These are phyloP conservation scores for Trichosporon sp. DNA, from an alignment of 1,284 basidiomycete species.

Conservation along the genomic window DNA sequence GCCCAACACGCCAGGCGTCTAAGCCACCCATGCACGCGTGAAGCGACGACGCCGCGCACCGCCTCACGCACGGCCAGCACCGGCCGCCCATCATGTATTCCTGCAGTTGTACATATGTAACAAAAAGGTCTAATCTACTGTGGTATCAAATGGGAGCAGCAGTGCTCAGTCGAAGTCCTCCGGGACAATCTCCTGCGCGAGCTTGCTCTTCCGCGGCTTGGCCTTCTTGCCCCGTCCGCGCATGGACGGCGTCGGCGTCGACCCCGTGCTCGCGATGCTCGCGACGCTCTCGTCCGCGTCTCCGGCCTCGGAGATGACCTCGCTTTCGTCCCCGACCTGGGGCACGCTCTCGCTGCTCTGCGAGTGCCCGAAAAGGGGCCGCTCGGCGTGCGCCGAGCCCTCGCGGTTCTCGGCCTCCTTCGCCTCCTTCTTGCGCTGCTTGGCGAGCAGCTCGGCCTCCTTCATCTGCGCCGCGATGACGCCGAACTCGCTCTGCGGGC, in stretches of 20 bases:
- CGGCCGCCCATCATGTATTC: not conserved
- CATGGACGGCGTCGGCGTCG: constrained; percentile 13
- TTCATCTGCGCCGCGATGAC: constrained; percentile 33
- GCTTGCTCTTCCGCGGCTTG: constrained; percentile 39
- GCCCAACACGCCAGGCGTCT: not conserved
- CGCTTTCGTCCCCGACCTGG: constrained; percentile 15
- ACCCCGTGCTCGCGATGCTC: constrained; percentile 6
- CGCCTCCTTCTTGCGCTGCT: constrained; percentile 19
- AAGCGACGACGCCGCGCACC: not conserved
- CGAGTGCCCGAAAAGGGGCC: constrained; percentile 12
- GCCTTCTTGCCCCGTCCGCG: constrained; percentile 12
- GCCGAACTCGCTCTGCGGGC: constrained; percentile 37
- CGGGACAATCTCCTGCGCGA: constrained; percentile 43
- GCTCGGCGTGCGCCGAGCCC: constrained; percentile 15
- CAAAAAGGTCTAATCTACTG: not conserved
- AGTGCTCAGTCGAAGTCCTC: constrained; percentile 12
- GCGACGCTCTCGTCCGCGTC: constrained; percentile 28
- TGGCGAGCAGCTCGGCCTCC: constrained; percentile 33
- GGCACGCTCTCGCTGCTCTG: constrained; percentile 21
- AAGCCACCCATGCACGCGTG: not conserved
- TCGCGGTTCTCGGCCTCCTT: constrained; percentile 15
- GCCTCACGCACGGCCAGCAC: not conserved
- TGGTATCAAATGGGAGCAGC: not conserved
- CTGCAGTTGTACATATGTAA: constrained; percentile 6
- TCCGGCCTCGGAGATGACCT: constrained; percentile 27